Evolutionary conservation across 179 eudicot species (phyloP), one percentile per base, ranked within the genome.

Genomic region (Beta corolliflora): DNA sequence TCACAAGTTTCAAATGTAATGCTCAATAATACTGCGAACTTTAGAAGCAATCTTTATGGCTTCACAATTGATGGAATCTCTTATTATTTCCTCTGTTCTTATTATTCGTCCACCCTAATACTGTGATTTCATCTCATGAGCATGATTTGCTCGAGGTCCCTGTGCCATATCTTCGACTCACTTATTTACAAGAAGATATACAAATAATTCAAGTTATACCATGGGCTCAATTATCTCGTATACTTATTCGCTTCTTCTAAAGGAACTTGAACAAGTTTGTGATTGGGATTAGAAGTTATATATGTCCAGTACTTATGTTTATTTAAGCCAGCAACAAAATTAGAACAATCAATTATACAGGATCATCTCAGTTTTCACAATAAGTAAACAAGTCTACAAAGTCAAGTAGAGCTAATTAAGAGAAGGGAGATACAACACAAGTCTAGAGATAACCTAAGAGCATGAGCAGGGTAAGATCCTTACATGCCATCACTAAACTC

Each of bases 401-500:
- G 31, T 11, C 19, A 5, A 75, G 41, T 31, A 75, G 16, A 54
- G 48, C 21, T 13, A 59, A 75, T n/a, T 46, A 67, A 48, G 16
- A 60, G 14, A 52, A 48, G 29, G 29, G 48, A 41, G 12, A 53
- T 53, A 41, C 55, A 18, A 25, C 61, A 60, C 60, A 48, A 44
- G n/a, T 16, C 0, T 50, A 48, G 71, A 69, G 0, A 68, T 31
- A 70, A 8, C 46, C 31, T 58, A 31, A 80, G 60, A 9, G 23
- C 13, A 72, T 58, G 75, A 65, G n/a, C 29, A 36, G 19, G 60
- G 44, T 50, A 45, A 60, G 76, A 79, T 46, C 31, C 92, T 89
- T 89, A 95, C 99, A 94, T 95, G 87, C 99, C 99, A 86, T 95
- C 99, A 25, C 99, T 98, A 81, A 94, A 95, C 9, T 95, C 99